Percentiles rank a stretch among this genome's conserved stretches.
These are phyloP conservation scores for Taphrina sp. DNA, from an alignment of 1,139 yeast species.

Conservation along the genomic window DNA sequence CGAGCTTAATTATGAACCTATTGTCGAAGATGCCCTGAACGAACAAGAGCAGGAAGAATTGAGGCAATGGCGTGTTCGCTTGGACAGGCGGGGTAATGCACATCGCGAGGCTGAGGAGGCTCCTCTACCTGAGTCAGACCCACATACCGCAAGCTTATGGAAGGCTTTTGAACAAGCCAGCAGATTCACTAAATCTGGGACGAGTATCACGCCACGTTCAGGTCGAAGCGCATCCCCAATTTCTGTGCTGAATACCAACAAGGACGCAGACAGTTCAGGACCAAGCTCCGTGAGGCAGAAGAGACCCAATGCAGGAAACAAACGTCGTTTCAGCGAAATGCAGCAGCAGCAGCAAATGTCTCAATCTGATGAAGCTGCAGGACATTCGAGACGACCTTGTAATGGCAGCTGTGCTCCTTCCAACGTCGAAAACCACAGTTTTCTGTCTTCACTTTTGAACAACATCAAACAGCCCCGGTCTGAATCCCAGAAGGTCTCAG, in stretches of 20 bases:
- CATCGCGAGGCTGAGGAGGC: too few relatives aligned
- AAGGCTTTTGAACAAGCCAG: slow-evolving; percentile 24
- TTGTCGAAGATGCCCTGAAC: slow-evolving; percentile 2
- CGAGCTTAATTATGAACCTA: not conserved
- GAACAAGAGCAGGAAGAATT: slow-evolving; percentile 14
- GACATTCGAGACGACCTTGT: not conserved
- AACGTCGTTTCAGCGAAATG: not conserved
- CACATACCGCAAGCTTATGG: slow-evolving; percentile 19
- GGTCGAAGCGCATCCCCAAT: not conserved
- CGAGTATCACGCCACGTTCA: not conserved
- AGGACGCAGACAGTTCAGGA: not conserved
- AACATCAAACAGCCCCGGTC: slow-evolving; percentile 7
- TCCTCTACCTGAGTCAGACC: not conserved
- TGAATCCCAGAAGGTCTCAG: not conserved
- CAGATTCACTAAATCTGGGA: not conserved
- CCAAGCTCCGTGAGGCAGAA: not conserved
- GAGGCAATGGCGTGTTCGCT: slow-evolving; percentile 21
- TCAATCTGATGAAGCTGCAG: not conserved
- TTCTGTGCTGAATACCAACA: not conserved
- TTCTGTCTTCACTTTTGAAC: slow-evolving; percentile 4
- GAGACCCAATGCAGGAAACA: slow-evolving; percentile 3
- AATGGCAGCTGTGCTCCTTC: too few relatives aligned
- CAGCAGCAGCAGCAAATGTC: not conserved
- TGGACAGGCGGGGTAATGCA: slow-evolving; percentile 18
- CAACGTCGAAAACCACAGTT: not conserved